phyloP scores from a whole-genome alignment of 2,329 filamentous ascomycete genomes.

The Fusarium musae region DNA sequence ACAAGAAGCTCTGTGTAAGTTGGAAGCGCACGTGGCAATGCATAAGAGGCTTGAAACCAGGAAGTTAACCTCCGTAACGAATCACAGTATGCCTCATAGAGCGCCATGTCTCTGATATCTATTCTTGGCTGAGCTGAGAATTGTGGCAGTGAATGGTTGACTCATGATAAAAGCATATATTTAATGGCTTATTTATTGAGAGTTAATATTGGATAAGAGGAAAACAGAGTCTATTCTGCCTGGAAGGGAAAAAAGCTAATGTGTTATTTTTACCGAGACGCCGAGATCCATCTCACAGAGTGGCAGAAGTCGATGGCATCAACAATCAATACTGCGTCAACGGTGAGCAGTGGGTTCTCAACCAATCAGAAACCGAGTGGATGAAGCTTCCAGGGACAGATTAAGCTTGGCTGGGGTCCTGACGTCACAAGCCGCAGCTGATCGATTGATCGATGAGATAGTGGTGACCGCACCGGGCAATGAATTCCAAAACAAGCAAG shows the following conservation, averaged over 20 bases:
- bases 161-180: too few species aligned
- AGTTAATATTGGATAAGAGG: too few species aligned
- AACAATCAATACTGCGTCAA: neutral
- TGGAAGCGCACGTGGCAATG: neutral
- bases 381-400: slow-evolving; percentile 30
- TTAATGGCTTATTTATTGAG: too few species aligned
- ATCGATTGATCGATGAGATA: slow-evolving; percentile 28
- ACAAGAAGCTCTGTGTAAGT: too few species aligned
- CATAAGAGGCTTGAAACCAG: neutral
- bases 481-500: neutral
- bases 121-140: slow-evolving; percentile 12
- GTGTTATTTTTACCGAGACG: too few species aligned
- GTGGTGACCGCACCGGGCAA: slow-evolving; percentile 23
- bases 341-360: neutral
- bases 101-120: neutral
- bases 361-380: slow-evolving; percentile 17
- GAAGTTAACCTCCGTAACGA: slow-evolving; percentile 9
- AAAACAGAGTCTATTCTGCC: too few species aligned
- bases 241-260: too few species aligned
- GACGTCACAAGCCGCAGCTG: slow-evolving; percentile 27
- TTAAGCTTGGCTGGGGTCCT: slow-evolving; percentile 13
- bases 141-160: slow-evolving; percentile 8
- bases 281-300: too few species aligned
- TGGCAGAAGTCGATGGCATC: too few species aligned
- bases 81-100: neutral